A percentile compares a stretch with the other conserved stretches of the same genome.
These are phyloP conservation scores for Chalciporus piperatus DNA, from an alignment of 768 basidiomycete genomes.

Conservation along the genomic window DNA sequence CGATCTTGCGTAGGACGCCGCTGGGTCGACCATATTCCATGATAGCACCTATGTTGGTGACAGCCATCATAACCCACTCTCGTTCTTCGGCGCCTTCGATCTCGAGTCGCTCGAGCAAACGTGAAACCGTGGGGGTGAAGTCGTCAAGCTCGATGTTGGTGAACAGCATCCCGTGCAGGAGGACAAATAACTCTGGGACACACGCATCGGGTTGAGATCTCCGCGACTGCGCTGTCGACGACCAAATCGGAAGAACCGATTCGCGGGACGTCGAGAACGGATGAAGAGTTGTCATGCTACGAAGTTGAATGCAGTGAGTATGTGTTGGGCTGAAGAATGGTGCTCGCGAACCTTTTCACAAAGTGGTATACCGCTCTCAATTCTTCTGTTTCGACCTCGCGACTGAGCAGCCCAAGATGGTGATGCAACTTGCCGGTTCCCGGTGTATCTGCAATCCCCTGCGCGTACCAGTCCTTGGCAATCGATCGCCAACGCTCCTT, in stretches of 20 bases:
- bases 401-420: conserved; percentile 83
- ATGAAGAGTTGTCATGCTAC: conserved; percentile 87
- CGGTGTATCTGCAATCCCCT: conserved; percentile 83
- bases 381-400: conserved; percentile 82
- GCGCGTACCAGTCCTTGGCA: conserved; percentile 90
- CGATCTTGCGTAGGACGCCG: conserved; percentile 64
- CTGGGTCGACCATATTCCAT: conserved; percentile 84
- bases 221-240: conserved; percentile 55
- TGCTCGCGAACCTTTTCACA: conserved; percentile 72
- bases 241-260: conserved; percentile 88
- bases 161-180: conserved; percentile 96
- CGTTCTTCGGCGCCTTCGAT: conserved; percentile 79
- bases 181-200: conserved; percentile 78
- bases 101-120: conserved; percentile 82
- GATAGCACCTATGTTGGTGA: conserved; percentile 76
- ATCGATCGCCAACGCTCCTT: conserved; percentile 89
- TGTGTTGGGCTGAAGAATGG: neutral
- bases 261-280: conserved; percentile 88
- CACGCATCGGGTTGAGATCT: conserved; percentile 74
- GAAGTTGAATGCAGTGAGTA: conserved; percentile 6
- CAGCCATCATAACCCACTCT: conserved; percentile 97
- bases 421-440: conserved; percentile 95
- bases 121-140: conserved; percentile 75
- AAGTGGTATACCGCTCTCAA: conserved; percentile 89
- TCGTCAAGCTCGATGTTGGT: conserved; percentile 94